A percentile compares a stretch with the other conserved stretches of the same genome.
Conservation (phyloP, 176 grass and related monocot genomes). For the Ananas comosus region DNA sequence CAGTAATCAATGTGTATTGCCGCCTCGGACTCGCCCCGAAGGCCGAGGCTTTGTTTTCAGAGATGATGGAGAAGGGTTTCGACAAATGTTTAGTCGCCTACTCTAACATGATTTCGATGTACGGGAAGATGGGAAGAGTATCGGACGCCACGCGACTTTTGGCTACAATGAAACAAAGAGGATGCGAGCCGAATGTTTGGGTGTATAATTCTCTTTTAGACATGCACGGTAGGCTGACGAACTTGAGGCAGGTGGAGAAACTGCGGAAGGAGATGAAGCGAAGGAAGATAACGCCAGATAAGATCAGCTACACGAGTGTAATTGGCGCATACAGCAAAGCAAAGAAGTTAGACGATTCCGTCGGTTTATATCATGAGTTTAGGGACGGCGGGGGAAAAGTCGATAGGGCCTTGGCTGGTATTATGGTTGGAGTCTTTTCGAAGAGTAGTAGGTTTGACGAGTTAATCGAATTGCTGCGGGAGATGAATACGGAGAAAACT, state of each 20-base stretch:
- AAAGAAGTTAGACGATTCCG: conserved; percentile 49
- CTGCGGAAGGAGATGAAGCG: conserved; percentile 82
- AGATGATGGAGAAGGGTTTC: conserved; percentile 74
- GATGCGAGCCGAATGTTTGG: conserved; percentile 64
- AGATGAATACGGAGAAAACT: conserved; percentile 34
- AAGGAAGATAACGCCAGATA: conserved; percentile 48
- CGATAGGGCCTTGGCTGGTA: conserved; percentile 54
- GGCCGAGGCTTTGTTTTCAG: conserved; percentile 55
- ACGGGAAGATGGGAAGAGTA: conserved; percentile 56
- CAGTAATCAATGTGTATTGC: conserved; percentile 75
- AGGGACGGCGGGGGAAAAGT: conserved; percentile 48
- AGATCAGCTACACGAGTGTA: conserved; percentile 63
- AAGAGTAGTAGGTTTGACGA: conserved; percentile 59
- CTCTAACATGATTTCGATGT: conserved; percentile 89
- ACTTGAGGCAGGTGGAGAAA: conserved; percentile 76
- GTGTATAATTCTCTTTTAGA: conserved; percentile 96
- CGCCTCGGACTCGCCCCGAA: conserved; percentile 53
- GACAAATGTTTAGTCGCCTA: conserved; percentile 81
- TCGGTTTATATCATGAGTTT: conserved; percentile 58
- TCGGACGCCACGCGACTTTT: conserved; percentile 67
- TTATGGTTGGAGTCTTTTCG: conserved; percentile 72
- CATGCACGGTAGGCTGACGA: conserved; percentile 52
- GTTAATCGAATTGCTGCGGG: conserved; percentile 57
- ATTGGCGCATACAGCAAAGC: conserved; percentile 67
- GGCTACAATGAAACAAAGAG: conserved; percentile 81